A percentile compares a stretch with the other conserved stretches of the same genome.
Conservation (phyloP, 2,329 filamentous ascomycete genomes). For the Colletotrichum salicis region DNA sequence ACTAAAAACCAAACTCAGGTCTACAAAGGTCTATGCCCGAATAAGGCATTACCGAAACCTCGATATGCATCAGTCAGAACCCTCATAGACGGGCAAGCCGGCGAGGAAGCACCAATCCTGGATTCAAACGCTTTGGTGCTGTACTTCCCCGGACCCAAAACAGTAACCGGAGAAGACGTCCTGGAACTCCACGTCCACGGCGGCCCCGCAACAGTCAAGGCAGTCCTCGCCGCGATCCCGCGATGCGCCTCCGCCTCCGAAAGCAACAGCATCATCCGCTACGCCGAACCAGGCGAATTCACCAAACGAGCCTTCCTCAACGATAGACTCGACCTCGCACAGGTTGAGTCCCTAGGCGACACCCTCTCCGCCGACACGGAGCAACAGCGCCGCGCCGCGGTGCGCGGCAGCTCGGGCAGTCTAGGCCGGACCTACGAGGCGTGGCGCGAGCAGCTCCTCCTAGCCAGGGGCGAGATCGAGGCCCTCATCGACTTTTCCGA, state of each 20-base stretch:
- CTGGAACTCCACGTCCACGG: conserved; percentile 96
- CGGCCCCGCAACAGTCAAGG: conserved; percentile 86
- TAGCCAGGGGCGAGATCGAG: conserved; percentile 90
- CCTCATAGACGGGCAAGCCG: conserved; percentile 66
- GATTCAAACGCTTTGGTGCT: conserved; percentile 85
- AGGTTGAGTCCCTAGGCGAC: conserved; percentile 77
- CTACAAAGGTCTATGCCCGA: conserved; percentile 62
- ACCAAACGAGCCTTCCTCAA: conserved; percentile 93
- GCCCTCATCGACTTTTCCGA: conserved; percentile 97
- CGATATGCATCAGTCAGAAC: conserved; percentile 78
- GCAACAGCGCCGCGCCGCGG: conserved; percentile 88
- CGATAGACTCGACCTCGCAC: conserved; percentile 83
- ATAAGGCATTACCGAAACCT: conserved; percentile 55
- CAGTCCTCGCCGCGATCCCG: conserved; percentile 82
- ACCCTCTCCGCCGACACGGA: conserved; percentile 81
- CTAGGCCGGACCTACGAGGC: conserved; percentile 81
- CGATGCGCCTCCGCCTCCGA: conserved; percentile 48
- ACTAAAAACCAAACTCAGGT: conserved; percentile 48
- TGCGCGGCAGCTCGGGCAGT: conserved; percentile 77
- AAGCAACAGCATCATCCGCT: conserved; percentile 66
- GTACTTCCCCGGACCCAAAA: conserved; percentile 82
- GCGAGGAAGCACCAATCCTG: conserved; percentile 62
- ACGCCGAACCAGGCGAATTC: conserved; percentile 95
- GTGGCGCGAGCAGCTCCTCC: conserved; percentile 82
- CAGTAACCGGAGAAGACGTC: conserved; percentile 91